phyloP scores from a whole-genome alignment of 176 grass and related monocot species.

The Phragmites australis region DNA sequence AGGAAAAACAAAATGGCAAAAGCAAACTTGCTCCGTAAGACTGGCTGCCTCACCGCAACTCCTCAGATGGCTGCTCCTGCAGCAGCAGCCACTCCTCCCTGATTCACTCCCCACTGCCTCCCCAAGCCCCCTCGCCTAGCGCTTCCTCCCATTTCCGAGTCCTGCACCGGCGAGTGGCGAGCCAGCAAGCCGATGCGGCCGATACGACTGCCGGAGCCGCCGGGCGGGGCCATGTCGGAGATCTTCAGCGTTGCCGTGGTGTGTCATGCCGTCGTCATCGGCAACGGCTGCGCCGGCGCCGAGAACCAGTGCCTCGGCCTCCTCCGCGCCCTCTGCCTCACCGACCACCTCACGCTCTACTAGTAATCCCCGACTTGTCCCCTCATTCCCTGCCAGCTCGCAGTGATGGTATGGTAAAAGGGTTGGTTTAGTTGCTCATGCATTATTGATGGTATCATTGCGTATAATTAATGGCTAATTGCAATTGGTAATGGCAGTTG shows the following conservation, averaged over 20 bases:
- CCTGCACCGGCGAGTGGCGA: background rate
- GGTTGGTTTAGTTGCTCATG: background rate
- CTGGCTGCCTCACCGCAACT: background rate
- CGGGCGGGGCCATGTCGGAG: slow-evolving; percentile 48
- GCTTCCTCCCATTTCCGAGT: slow-evolving; percentile 5
- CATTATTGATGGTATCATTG: background rate
- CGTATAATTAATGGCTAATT: background rate
- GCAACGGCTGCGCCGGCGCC: slow-evolving; percentile 81
- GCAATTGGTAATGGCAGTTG: background rate
- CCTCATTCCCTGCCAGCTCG: background rate
- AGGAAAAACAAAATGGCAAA: background rate
- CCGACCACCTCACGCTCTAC: slow-evolving; percentile 65
- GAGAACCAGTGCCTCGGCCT: slow-evolving; percentile 82
- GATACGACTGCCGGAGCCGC: slow-evolving; percentile 53
- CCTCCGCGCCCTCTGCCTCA: slow-evolving; percentile 81
- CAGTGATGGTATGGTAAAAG: background rate
- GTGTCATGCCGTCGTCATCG: slow-evolving; percentile 79
- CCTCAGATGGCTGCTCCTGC: slow-evolving; percentile 2
- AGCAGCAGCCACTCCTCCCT: background rate
- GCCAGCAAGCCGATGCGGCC: slow-evolving; percentile 36
- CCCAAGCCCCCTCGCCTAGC: background rate
- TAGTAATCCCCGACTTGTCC: slow-evolving; percentile 37
- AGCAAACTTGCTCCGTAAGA: slow-evolving; percentile 35
- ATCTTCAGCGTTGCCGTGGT: slow-evolving; percentile 66
- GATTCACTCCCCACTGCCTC: slow-evolving; percentile 10